Evolutionary conservation across 192 early-diverging fungal species (phyloP), one percentile per base, ranked within the genome.

Genomic region (Coemansia javaensis): DNA sequence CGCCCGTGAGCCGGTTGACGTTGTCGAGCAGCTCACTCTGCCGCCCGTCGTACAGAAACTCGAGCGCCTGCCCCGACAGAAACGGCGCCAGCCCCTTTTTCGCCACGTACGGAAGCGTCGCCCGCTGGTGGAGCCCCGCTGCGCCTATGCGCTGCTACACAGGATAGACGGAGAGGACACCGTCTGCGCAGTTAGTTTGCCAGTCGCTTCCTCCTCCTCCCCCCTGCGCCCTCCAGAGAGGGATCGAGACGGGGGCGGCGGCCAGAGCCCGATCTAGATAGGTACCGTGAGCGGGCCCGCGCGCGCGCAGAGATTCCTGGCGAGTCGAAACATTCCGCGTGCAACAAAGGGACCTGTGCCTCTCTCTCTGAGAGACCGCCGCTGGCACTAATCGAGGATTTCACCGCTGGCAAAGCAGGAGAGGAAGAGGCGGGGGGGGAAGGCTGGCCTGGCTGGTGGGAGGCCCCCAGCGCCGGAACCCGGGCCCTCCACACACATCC

Each of bases 11-110:
- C 5, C 69, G 65, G 35, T 77, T 72, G 27, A 77, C 47, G 43
- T 62, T 75, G 50, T 66, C 56, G 33, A 75, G 40, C 32, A 75
- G 71, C 53, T 69, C 52, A 10, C 42, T 31, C 39, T 75, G 61
- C 20, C 72, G 72, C 56, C 48, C 50, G 35, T 75, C 68, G 49
- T 75, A 60, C 22, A 75, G 40, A 45, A 75, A 66, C 23, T 75
- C 72, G 20, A 75, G 36, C 37, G 72, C 41, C 18, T 38, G 43
- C 25, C 42, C 44, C 11, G 72, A 68, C 48, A 75, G 32, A 15
- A 75, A 68, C 22, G 72, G 60, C 21, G 45, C 48, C 40, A 75
- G 34, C 16, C 72, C 72, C 12, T 63, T 47, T 18, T 59, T 52
- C 17, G 47, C 15, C 12, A 33, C 32, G 47, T 68, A 75, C 5